Base-by-base conservation (phyloP, 306 rosid genomes). In the Cicer yamashitae region DNA sequence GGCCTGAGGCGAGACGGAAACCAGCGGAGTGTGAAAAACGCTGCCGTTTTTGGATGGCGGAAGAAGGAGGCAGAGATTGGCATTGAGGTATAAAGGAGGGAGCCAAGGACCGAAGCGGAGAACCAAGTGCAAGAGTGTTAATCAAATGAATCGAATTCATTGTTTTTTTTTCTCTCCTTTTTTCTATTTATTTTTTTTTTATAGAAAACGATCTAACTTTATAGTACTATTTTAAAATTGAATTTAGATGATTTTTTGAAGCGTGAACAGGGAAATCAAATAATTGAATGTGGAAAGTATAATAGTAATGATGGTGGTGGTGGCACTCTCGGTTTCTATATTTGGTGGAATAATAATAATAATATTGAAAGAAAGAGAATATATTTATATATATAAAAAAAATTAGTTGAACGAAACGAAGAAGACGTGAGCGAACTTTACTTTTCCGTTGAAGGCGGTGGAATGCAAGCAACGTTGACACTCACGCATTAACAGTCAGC, bases 121-220 rank as follows among this genome's bases (percentile, higher is more conserved):
- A 48, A n/a, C 74, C 13, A 66, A 76, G 58, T 9, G 74, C n/a
- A 14, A 67, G 70, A n/a, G 76, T 58, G 78, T 65, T 45, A 47
- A 79, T 65, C 51, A 71, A 81, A 74, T 77, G 51, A 77, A 88
- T 82, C 76, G 89, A 86, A 79, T 59, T 83, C 92, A 88, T 85
- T 46, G 13, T 50, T 45, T 25, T 58, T 41, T 3, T 6, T n/a
- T 25, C 9, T 2, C 1, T 34, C 37, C 15, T 34, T 46, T 40
- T 5, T 10, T 10, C 58, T 8, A 0, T 14, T 8, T n/a, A 6
- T 47, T 77, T 10, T 37, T 30, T 30, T 30, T 30, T 30, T 30
- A 30, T 30, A 38, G 10, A 50, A 30, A 44, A 64, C 1, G 37
- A 56, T 56, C 62, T 56, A 1, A 10, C 38, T 10, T 0, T 11